Evolutionary conservation across 306 rosid genomes (phyloP), one percentile per base, ranked within the genome.

Genomic region (Nissolia schottii): DNA sequence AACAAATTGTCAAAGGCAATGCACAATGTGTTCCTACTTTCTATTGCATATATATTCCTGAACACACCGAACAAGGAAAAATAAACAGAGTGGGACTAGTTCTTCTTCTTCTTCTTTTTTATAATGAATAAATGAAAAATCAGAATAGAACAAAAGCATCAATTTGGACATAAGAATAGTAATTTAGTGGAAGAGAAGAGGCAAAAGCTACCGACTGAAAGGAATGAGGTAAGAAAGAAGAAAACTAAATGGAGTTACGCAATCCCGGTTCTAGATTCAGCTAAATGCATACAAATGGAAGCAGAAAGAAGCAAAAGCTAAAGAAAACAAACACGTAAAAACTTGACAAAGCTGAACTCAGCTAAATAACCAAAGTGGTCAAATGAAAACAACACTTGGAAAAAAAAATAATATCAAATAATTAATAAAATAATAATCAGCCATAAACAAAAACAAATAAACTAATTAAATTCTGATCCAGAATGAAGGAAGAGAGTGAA

Each of bases 191-290:
- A 54, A 64, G 41, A 64, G 83, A 70, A 64, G 41, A 64, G 83
- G 64, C 83, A 84, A 81, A 79, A 56, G 54, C 74, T 56, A 75
- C 69, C 76, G 61, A 50, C 34, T 56, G 71, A 37, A 38, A 84
- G 58, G 75, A 78, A 84, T 64, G 75, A 78, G 29, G 79, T 54
- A 71, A 64, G 82, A 76, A 53, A 79, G 61, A 66, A 63, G 31
- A 63, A 41, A 48, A 37, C 18, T 69, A 48, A 34, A 40, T 58
- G 48, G 45, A 32, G 46, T 28, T 18, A 40, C 29, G 41, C 46
- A 15, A n/a, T 31, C 25, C 29, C 65, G 57, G 56, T 23, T 60
- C 27, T 12, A 67, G 51, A 74, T 20, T 34, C 22, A 73, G 73
- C 32, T 60, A 48, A 73, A 54, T 16, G 43, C 45, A 74, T 35